A percentile compares a stretch with the other conserved stretches of the same genome.
phyloP scores from a whole-genome alignment of 108 stramenopile genomes.

The Conticribra weissflogii region DNA sequence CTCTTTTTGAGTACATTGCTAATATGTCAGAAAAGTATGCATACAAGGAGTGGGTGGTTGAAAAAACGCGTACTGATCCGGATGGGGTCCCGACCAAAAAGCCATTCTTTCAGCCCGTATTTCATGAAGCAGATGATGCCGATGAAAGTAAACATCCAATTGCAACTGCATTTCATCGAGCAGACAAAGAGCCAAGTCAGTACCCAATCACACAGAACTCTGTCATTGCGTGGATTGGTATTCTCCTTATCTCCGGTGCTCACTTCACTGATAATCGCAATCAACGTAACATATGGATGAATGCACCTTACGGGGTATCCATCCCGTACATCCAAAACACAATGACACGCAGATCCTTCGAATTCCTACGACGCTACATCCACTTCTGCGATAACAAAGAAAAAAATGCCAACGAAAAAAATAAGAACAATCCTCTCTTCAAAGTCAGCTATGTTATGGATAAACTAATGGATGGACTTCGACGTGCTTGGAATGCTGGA shows the following conservation, averaged over 20 bases:
- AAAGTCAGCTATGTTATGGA: conserved; percentile 8
- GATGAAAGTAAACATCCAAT: background rate
- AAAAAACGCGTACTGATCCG: background rate
- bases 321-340: conserved; percentile 11
- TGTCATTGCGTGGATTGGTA: conserved; percentile 1
- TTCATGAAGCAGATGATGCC: background rate
- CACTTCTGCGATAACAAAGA: conserved; percentile 11
- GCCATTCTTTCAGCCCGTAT: background rate
- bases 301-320: conserved; percentile 5
- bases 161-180: conserved; percentile 1
- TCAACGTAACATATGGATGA: too few species aligned
- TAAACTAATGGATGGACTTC: conserved; percentile 6
- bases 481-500: conserved; percentile 13
- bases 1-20: background rate
- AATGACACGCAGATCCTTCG: conserved; percentile 9
- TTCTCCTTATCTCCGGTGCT: conserved; percentile 1
- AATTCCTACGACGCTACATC: conserved; percentile 1
- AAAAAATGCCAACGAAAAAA: background rate
- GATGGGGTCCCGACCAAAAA: background rate
- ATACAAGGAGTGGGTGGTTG: background rate
- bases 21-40: background rate
- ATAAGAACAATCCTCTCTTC: background rate
- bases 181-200: background rate
- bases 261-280: background rate
- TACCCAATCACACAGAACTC: background rate